Evolutionary conservation across 768 basidiomycete genomes (phyloP).

Genomic region (Boletus huronensis): DNA sequence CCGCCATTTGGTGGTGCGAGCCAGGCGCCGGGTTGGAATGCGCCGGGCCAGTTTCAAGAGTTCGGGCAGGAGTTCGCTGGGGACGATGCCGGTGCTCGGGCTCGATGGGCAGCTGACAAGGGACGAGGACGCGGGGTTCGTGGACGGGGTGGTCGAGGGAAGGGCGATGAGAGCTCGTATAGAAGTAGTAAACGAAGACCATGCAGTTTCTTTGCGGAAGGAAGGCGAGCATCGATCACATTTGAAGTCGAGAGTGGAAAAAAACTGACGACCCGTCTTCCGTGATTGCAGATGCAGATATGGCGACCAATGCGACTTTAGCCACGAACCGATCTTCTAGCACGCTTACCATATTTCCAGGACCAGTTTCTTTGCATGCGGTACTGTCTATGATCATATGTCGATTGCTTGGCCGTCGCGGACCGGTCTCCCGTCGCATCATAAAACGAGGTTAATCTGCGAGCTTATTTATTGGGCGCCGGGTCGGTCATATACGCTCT

Average conservation of each 20-base stretch:
- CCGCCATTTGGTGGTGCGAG: conserved; percentile 37
- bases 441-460: conserved; percentile 13
- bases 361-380: conserved; percentile 7
- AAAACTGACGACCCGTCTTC: conserved; percentile 38
- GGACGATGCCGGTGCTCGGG: conserved; percentile 43
- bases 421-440: background rate
- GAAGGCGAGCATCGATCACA: conserved; percentile 79
- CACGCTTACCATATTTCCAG: background rate
- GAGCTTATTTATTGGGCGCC: conserved; percentile 12
- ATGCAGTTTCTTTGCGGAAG: conserved; percentile 87
- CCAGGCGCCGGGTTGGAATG: conserved; percentile 38
- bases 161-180: conserved; percentile 57
- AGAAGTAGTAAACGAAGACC: conserved; percentile 83
- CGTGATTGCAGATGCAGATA: conserved; percentile 76
- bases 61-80: conserved; percentile 48
- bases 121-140: conserved; percentile 55
- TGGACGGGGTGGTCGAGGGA: conserved; percentile 56
- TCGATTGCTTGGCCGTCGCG: conserved; percentile 5
- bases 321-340: conserved; percentile 53
- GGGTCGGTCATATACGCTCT: background rate
- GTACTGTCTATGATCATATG: conserved; percentile 13
- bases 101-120: conserved; percentile 44
- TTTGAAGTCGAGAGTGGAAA: conserved; percentile 20
- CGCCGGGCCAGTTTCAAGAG: conserved; percentile 38
- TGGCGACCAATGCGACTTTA: conserved; percentile 84